Conservation (phyloP, 805 yeast genomes). For the Yamadazyma akitaensis region DNA sequence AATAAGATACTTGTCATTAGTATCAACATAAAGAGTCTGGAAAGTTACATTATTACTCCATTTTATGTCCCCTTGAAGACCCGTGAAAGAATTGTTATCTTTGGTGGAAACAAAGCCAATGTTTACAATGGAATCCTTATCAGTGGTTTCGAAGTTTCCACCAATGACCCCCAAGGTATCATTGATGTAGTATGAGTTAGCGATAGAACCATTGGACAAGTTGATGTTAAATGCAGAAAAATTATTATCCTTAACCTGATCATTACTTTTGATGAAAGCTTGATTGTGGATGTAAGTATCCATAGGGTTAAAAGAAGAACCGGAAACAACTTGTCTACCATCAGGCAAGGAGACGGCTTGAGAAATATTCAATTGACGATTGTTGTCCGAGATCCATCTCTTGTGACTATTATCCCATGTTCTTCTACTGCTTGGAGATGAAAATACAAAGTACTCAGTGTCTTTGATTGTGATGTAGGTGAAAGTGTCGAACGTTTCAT, state of each 20-base stretch:
- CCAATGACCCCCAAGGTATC: conserved; percentile 52
- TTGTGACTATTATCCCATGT: conserved; percentile 42
- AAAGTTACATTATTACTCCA: conserved; percentile 27
- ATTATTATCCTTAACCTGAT: conserved; percentile 6
- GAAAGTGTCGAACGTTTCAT: conserved; percentile 25
- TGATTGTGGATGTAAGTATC: conserved; percentile 21
- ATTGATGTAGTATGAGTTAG: conserved; percentile 45
- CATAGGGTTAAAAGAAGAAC: conserved; percentile 33
- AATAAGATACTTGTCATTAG: conserved; percentile 31
- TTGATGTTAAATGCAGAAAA: conserved; percentile 22
- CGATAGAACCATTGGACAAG: conserved; percentile 21
- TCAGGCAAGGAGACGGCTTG: conserved; percentile 22
- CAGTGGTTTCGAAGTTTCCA: conserved; percentile 47
- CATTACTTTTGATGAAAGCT: conserved; percentile 9
- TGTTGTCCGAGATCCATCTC: conserved; percentile 31
- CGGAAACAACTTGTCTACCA: conserved; percentile 33
- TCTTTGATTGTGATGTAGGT: conserved; percentile 35
- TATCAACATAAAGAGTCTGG: conserved; percentile 34
- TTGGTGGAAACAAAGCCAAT: conserved; percentile 29
- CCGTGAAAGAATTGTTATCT: conserved; percentile 14
- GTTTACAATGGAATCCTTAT: conserved; percentile 16
- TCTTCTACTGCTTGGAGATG: conserved; percentile 19
- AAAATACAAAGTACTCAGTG: conserved; percentile 42
- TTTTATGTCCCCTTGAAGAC: conserved; percentile 20
- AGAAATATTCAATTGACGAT: conserved; percentile 25